These are phyloP conservation scores for Porpolomopsis calyptriformis DNA, from an alignment of 768 basidiomycete species.

Conservation along the genomic window DNA sequence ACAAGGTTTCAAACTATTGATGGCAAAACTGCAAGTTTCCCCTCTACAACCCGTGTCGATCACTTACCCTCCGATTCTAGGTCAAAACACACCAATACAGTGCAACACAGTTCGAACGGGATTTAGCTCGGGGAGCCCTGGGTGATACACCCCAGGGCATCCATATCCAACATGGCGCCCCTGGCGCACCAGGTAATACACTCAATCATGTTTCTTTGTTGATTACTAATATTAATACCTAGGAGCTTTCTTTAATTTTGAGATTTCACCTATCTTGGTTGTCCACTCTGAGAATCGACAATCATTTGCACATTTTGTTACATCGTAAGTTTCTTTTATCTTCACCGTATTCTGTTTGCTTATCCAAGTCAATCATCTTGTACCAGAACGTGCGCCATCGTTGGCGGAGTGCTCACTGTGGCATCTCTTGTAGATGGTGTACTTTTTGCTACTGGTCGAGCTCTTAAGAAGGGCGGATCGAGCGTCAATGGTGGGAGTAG, in stretches of 20 bases:
- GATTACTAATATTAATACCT: neutral
- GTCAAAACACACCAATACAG: slow-evolving; percentile 92
- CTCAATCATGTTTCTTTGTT: neutral
- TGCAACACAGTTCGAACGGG: slow-evolving; percentile 91
- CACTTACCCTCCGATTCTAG: slow-evolving; percentile 21
- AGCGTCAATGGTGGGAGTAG: slow-evolving; percentile 20
- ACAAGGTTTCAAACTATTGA: slow-evolving; percentile 86
- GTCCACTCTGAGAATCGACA: slow-evolving; percentile 86
- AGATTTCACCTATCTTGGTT: slow-evolving; percentile 93
- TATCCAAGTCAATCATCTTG: slow-evolving; percentile 1
- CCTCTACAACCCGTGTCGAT: neutral
- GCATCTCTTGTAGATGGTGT: slow-evolving; percentile 81
- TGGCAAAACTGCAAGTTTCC: slow-evolving; percentile 47
- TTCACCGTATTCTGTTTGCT: neutral
- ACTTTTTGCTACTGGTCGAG: slow-evolving; percentile 72
- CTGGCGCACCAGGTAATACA: slow-evolving; percentile 52
- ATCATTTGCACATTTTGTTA: slow-evolving; percentile 95
- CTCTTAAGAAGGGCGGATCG: slow-evolving; percentile 35
- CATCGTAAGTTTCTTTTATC: slow-evolving; percentile 56
- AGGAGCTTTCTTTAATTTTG: slow-evolving; percentile 87
- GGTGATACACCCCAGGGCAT: slow-evolving; percentile 54
- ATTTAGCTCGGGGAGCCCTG: slow-evolving; percentile 52
- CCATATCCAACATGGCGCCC: slow-evolving; percentile 61
- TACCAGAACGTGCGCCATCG: slow-evolving; percentile 85
- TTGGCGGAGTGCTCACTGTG: slow-evolving; percentile 94